Conservation (phyloP, 306 rosid genomes). For the Prunus armeniaca region DNA sequence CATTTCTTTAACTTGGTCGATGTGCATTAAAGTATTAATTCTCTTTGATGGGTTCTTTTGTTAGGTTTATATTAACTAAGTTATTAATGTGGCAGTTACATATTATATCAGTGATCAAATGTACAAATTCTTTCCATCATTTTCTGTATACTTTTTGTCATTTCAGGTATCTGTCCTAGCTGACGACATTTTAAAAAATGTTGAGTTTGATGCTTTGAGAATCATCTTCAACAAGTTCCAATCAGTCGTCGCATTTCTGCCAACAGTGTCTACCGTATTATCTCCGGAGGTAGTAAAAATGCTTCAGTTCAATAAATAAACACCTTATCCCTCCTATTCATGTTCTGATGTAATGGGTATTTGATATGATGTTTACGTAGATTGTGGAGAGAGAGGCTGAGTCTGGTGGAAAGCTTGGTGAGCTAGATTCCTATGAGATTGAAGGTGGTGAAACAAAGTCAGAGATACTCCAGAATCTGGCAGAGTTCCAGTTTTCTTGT, state of each 20-base stretch:
- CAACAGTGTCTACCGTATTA: slow-evolving; percentile 70
- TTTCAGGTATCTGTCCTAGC: slow-evolving; percentile 90
- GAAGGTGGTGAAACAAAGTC: slow-evolving; percentile 97
- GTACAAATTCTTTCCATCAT: background rate
- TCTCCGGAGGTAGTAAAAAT: slow-evolving; percentile 78
- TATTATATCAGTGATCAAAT: background rate
- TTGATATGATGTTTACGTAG: slow-evolving; percentile 34
- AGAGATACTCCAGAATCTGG: slow-evolving; percentile 84
- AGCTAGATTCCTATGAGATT: slow-evolving; percentile 82
- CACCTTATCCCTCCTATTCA: background rate
- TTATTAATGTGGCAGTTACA: background rate
- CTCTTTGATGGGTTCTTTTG: background rate
- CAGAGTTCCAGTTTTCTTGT: slow-evolving; percentile 97
- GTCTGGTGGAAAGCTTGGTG: slow-evolving; percentile 84
- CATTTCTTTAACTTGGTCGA: background rate
- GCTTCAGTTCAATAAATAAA: background rate
- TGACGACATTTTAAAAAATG: slow-evolving; percentile 90
- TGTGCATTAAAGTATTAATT: background rate
- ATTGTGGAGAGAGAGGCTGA: slow-evolving; percentile 82
- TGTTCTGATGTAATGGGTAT: slow-evolving; percentile 14
- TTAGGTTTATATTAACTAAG: background rate
- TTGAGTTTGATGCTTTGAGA: slow-evolving; percentile 84
- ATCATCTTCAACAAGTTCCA: slow-evolving; percentile 84
- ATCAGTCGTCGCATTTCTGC: slow-evolving; percentile 70
- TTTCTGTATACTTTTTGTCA: slow-evolving; percentile 7